Evolutionary conservation across 148 eudicot species (phyloP).

Genomic region (Nepenthes mirabilis): DNA sequence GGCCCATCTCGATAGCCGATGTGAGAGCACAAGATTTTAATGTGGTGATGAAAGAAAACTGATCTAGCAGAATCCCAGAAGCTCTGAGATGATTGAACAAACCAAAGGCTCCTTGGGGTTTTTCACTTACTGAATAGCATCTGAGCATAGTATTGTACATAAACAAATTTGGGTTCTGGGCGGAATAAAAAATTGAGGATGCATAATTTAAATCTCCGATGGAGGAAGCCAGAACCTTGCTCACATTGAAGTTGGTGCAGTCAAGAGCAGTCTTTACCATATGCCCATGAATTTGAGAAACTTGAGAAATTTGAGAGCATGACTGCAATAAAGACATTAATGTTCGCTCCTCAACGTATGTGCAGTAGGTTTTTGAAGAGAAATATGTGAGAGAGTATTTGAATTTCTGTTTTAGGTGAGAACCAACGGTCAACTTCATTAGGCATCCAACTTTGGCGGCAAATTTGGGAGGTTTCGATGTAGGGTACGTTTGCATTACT

Average conservation of each 20-base stretch:
- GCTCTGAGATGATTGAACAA: slow-evolving; percentile 20
- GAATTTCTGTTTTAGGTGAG: slow-evolving; percentile 3
- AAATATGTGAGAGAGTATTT: slow-evolving; percentile 1
- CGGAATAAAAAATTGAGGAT: slow-evolving; percentile 16
- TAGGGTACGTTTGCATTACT: too few species aligned
- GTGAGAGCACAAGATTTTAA: slow-evolving; percentile 21
- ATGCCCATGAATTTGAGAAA: slow-evolving; percentile 23
- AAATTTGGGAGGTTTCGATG: too few species aligned
- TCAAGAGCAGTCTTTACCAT: slow-evolving; percentile 20
- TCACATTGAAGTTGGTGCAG: slow-evolving; percentile 12
- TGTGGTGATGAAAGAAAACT: slow-evolving; percentile 18
- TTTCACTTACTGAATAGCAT: slow-evolving; percentile 19
- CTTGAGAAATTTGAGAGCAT: slow-evolving; percentile 14
- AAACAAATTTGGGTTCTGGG: slow-evolving; percentile 23
- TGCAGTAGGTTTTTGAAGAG: slow-evolving; percentile 4
- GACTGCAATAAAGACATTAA: slow-evolving; percentile 17
- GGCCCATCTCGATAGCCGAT: slow-evolving; percentile 8
- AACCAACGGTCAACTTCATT: slow-evolving; percentile 8
- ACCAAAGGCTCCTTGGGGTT: slow-evolving; percentile 15
- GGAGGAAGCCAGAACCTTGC: slow-evolving; percentile 30
- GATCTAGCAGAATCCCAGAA: slow-evolving; percentile 13
- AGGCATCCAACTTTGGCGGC: not conserved
- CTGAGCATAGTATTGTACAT: slow-evolving; percentile 34
- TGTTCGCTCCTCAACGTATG: slow-evolving; percentile 5
- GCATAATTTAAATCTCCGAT: slow-evolving; percentile 18